A percentile compares a stretch with the other conserved stretches of the same genome.
These are phyloP conservation scores for Chionographis japonica DNA, from an alignment of 106 monocot species.

Conservation along the genomic window DNA sequence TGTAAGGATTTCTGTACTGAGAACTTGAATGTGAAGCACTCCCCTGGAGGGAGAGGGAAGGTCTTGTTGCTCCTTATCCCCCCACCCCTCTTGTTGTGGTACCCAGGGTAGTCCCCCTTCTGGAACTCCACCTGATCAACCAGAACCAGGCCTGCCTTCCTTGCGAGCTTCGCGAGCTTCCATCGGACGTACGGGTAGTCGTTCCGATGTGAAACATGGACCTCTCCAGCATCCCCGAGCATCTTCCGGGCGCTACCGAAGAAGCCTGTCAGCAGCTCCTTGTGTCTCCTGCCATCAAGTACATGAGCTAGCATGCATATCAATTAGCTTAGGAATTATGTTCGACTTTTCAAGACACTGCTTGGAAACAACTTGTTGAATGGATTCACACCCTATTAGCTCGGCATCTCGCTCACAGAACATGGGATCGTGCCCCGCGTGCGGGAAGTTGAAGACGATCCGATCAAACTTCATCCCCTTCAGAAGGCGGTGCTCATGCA, in stretches of 20 bases:
- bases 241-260: slow-evolving; percentile 7
- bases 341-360: not conserved
- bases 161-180: slow-evolving; percentile 14
- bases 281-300: slow-evolving; percentile 2
- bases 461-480: slow-evolving; percentile 6
- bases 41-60: slow-evolving; percentile 5
- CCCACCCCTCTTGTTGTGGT: slow-evolving; percentile 19
- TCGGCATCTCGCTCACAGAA: not conserved
- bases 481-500: slow-evolving; percentile 4
- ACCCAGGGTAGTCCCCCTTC: slow-evolving; percentile 10
- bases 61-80: slow-evolving; percentile 15
- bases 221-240: slow-evolving; percentile 1
- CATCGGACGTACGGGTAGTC: slow-evolving; percentile 3
- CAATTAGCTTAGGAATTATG: not conserved
- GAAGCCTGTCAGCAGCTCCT: slow-evolving; percentile 6
- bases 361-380: not conserved
- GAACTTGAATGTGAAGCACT: slow-evolving; percentile 16
- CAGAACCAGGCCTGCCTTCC: slow-evolving; percentile 8
- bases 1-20: not conserved
- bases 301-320: not conserved
- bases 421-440: slow-evolving; percentile 7
- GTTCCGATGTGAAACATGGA: slow-evolving; percentile 10
- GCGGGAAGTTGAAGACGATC: slow-evolving; percentile 21
- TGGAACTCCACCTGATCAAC: slow-evolving; percentile 6
- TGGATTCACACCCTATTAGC: slow-evolving; percentile 8